Percentiles rank a stretch among this genome's conserved stretches.
Evolutionary conservation across 228 moss, liverwort and hornwort species (phyloP).

Genomic region (Sphagnum magellanicum): DNA sequence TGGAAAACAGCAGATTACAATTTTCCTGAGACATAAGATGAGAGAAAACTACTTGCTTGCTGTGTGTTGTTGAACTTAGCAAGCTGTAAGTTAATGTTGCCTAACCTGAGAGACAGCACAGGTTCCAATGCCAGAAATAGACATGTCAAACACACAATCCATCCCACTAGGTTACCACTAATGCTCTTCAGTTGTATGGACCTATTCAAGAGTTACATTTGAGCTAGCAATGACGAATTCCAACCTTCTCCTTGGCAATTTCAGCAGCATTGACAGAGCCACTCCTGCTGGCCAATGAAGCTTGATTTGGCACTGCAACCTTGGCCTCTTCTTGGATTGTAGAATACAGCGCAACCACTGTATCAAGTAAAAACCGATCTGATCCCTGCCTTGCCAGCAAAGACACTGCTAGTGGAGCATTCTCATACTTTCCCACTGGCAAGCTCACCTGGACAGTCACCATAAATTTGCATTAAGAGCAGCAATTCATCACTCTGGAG

Average conservation of each 20-base stretch:
- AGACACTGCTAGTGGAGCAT: slow-evolving; percentile 71
- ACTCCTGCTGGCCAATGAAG: slow-evolving; percentile 26
- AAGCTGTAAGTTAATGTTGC: too few species aligned
- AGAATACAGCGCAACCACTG: slow-evolving; percentile 61
- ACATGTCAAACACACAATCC: too few species aligned
- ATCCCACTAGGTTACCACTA: too few species aligned
- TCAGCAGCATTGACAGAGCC: slow-evolving; percentile 63
- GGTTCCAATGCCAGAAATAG: too few species aligned
- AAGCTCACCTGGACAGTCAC: slow-evolving; percentile 56
- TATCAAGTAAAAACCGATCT: slow-evolving; percentile 89
- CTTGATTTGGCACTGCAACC: slow-evolving; percentile 11
- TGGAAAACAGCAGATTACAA: too few species aligned
- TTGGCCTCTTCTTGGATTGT: slow-evolving; percentile 70
- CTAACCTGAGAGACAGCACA: too few species aligned
- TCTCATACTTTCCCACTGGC: slow-evolving; percentile 63
- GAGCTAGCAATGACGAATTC: background rate
- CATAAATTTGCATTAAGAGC: background rate
- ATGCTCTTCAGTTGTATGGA: too few species aligned
- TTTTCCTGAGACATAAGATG: too few species aligned
- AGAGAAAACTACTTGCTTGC: too few species aligned
- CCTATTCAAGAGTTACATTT: too few species aligned
- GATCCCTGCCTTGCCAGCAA: slow-evolving; percentile 86
- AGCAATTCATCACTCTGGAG: too few species aligned
- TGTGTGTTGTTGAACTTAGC: too few species aligned
- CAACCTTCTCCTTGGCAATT: slow-evolving; percentile 86